These are phyloP conservation scores for Rossbeevera mucosa DNA, from an alignment of 768 basidiomycete genomes.

Conservation along the genomic window DNA sequence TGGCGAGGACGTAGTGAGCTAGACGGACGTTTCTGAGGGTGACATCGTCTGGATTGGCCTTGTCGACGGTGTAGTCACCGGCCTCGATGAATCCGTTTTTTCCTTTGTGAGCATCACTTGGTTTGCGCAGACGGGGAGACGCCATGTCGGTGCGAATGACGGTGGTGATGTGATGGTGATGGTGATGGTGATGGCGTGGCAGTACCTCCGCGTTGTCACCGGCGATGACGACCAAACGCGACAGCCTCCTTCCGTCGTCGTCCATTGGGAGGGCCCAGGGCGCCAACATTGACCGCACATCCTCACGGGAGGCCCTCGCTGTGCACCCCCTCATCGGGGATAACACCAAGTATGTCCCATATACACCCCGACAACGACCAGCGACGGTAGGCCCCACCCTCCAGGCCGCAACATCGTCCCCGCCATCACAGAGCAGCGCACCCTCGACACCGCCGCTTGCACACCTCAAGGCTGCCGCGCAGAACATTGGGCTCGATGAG, in stretches of 20 bases:
- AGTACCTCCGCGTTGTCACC: neutral
- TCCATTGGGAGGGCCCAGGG: conserved; percentile 54
- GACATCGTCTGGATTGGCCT: conserved; percentile 20
- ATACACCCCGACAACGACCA: conserved; percentile 69
- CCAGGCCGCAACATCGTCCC: conserved; percentile 16
- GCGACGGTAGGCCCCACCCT: conserved; percentile 42
- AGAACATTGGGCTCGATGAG: conserved; percentile 60
- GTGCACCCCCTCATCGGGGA: conserved; percentile 63
- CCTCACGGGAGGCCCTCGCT: conserved; percentile 51
- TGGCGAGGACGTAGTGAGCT: conserved; percentile 39
- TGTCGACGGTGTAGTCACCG: conserved; percentile 6
- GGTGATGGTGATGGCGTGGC: neutral
- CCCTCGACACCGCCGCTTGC: conserved; percentile 66
- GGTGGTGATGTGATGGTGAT: neutral
- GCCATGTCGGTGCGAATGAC: conserved; percentile 4
- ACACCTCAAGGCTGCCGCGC: conserved; percentile 69
- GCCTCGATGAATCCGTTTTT: conserved; percentile 26
- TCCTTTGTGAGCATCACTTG: conserved; percentile 4
- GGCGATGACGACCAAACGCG: conserved; percentile 35
- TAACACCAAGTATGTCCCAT: conserved; percentile 59
- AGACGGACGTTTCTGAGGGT: conserved; percentile 31
- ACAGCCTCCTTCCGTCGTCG: conserved; percentile 42
- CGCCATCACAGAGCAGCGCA: conserved; percentile 51
- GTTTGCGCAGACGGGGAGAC: conserved; percentile 7
- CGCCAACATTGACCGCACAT: conserved; percentile 35